A percentile compares a stretch with the other conserved stretches of the same genome.
phyloP scores from a whole-genome alignment of 1,139 yeast genomes.

The Suhomyces bribrorum region DNA sequence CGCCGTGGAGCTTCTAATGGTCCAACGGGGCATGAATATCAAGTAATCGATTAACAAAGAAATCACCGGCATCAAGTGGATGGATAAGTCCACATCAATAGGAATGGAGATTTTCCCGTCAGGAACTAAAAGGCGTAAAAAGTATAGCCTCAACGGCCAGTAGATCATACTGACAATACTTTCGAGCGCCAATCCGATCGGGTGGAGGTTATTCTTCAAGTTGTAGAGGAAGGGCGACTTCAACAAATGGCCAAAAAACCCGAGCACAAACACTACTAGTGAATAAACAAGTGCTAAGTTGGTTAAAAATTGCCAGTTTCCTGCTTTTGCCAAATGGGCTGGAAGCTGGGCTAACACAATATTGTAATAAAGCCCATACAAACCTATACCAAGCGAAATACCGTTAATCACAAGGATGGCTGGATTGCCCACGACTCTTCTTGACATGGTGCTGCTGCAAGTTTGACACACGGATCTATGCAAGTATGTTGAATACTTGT shows the following conservation, averaged over 20 bases:
- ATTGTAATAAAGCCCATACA: slow-evolving; percentile 28
- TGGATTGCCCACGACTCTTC: slow-evolving; percentile 36
- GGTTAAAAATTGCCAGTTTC: slow-evolving; percentile 69
- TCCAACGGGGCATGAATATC: slow-evolving; percentile 53
- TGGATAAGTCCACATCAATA: slow-evolving; percentile 50
- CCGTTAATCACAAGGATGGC: slow-evolving; percentile 26
- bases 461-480: background rate
- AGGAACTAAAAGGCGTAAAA: slow-evolving; percentile 41
- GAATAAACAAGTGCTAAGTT: slow-evolving; percentile 56
- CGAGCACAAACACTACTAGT: slow-evolving; percentile 43
- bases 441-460: slow-evolving; percentile 10
- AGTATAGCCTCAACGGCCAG: slow-evolving; percentile 64
- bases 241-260: slow-evolving; percentile 41
- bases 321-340: slow-evolving; percentile 49
- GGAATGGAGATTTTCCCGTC: slow-evolving; percentile 40
- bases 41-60: slow-evolving; percentile 56
- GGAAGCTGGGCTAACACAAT: slow-evolving; percentile 40
- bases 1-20: slow-evolving; percentile 38
- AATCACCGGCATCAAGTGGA: slow-evolving; percentile 61
- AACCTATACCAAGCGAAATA: slow-evolving; percentile 32
- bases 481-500: background rate
- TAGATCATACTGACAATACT: slow-evolving; percentile 60
- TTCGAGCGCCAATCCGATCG: slow-evolving; percentile 58
- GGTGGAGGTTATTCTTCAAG: slow-evolving; percentile 44
- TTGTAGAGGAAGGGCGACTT: slow-evolving; percentile 24